Evolutionary conservation across 225 moss, liverwort and hornwort species (phyloP).

Genomic region (Bryum argenteum): DNA sequence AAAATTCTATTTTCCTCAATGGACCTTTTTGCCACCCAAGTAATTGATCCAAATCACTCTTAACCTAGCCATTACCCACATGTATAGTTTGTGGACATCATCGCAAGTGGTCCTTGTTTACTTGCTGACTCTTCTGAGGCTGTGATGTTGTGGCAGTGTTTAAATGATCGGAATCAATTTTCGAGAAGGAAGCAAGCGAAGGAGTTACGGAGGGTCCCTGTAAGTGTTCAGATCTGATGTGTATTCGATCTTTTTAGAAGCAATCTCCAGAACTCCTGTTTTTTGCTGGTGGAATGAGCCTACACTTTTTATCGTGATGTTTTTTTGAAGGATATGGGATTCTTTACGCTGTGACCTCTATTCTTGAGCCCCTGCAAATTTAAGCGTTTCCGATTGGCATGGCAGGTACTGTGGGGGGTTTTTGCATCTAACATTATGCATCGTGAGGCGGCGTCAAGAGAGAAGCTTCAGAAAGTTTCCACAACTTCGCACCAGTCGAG

Average conservation of each 20-base stretch:
- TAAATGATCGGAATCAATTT: constrained; percentile 74
- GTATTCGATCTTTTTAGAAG: not conserved
- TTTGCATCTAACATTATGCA: constrained; percentile 84
- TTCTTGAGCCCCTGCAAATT: not conserved
- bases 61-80: not conserved
- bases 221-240: constrained; percentile 50
- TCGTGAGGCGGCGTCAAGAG: constrained; percentile 90
- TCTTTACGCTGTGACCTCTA: not conserved
- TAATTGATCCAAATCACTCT: constrained; percentile 21
- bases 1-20: constrained; percentile 42
- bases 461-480: constrained; percentile 58
- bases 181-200: constrained; percentile 52
- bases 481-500: constrained; percentile 43
- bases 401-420: constrained; percentile 83
- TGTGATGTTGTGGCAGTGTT: constrained; percentile 67
- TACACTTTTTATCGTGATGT: constrained; percentile 2
- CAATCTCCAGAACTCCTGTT: constrained; percentile 5
- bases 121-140: not conserved
- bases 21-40: constrained; percentile 54
- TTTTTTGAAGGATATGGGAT: not conserved
- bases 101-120: too few relatives aligned
- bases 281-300: not conserved
- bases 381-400: not conserved
- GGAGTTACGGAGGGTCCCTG: constrained; percentile 66
- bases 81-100: too few relatives aligned